Evolutionary conservation across 2,329 filamentous ascomycete species (phyloP).

Genomic region (Cladophialophora yegresii): DNA sequence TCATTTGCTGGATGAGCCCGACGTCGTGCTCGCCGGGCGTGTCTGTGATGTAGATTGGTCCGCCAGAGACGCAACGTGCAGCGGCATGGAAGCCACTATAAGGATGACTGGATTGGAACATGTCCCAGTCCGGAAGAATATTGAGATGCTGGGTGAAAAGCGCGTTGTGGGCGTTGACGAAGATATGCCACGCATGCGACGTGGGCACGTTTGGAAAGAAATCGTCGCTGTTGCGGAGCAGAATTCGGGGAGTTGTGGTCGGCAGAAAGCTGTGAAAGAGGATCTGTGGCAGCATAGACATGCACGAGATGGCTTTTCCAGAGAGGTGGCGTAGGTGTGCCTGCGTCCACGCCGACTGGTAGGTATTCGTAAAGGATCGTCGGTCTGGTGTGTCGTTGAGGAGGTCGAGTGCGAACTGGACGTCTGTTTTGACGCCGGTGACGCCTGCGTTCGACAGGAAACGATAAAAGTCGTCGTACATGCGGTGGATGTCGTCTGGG

Average conservation of each 20-base stretch:
- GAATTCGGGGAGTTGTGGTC: slow-evolving; percentile 64
- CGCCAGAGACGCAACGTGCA: slow-evolving; percentile 83
- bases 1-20: slow-evolving; percentile 76
- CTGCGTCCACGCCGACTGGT: slow-evolving; percentile 84
- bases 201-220: slow-evolving; percentile 82
- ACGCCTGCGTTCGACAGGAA: slow-evolving; percentile 75
- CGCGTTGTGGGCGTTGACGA: slow-evolving; percentile 87
- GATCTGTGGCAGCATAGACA: slow-evolving; percentile 85
- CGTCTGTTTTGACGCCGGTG: slow-evolving; percentile 89
- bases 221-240: slow-evolving; percentile 82
- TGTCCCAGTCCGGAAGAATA: slow-evolving; percentile 79
- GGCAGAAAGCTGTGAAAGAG: slow-evolving; percentile 83
- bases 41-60: slow-evolving; percentile 93
- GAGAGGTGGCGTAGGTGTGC: slow-evolving; percentile 76
- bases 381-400: slow-evolving; percentile 69
- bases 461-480: slow-evolving; percentile 89
- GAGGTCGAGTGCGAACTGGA: slow-evolving; percentile 83
- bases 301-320: slow-evolving; percentile 82
- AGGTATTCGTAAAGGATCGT: slow-evolving; percentile 69
- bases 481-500: slow-evolving; percentile 69
- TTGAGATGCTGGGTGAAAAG: slow-evolving; percentile 83
- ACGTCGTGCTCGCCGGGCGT: slow-evolving; percentile 78
- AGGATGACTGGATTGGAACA: slow-evolving; percentile 68
- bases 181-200: slow-evolving; percentile 93
- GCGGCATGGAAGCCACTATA: slow-evolving; percentile 87